Conservation (phyloP, 208 protist genomes). For the Leishmania mexicana region DNA sequence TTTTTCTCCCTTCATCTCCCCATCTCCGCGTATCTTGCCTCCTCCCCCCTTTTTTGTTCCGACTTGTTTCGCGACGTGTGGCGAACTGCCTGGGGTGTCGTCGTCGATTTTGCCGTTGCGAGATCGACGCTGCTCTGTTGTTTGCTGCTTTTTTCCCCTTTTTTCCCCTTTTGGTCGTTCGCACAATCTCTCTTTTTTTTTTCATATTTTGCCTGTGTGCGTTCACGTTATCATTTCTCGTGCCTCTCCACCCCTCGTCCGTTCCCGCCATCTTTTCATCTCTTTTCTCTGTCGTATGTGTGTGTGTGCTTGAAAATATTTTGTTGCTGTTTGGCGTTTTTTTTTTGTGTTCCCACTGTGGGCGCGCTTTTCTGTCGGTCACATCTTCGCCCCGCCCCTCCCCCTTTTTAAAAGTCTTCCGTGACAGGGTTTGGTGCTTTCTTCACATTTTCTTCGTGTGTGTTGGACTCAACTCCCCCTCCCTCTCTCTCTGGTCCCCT, state of each 20-base stretch:
- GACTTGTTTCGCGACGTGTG: neutral
- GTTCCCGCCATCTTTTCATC: neutral
- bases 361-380: neutral
- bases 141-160: neutral
- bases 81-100: neutral
- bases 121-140: neutral
- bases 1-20: neutral
- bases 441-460: neutral
- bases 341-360: no score
- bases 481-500: no score
- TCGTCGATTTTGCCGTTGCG: neutral
- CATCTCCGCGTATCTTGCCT: neutral
- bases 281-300: no score
- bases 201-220: neutral
- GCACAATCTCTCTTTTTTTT: neutral
- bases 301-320: no score
- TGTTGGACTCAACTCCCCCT: neutral
- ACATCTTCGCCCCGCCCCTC: neutral
- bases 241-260: neutral
- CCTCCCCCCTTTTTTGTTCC: neutral
- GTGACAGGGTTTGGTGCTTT: neutral
- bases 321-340: neutral
- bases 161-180: neutral
- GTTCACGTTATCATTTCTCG: constrained; percentile 2
- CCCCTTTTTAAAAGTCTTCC: neutral